These are phyloP conservation scores for Hypericum androsaemum DNA, from an alignment of 345 rosid species.

Conservation along the genomic window DNA sequence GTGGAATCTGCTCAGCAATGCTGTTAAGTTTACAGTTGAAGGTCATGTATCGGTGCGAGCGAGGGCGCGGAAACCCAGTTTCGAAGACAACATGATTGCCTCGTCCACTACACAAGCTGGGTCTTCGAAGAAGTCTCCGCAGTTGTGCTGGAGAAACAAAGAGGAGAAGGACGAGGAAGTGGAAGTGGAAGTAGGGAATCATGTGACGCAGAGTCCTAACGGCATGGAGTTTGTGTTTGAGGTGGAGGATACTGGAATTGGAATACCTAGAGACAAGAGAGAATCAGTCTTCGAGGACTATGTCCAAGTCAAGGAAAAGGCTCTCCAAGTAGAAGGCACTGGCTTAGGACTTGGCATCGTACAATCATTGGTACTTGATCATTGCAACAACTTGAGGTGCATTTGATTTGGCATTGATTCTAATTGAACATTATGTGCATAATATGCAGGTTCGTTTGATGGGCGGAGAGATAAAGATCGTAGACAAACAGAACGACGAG, in stretches of 20 bases:
- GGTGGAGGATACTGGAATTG: conserved; percentile 79
- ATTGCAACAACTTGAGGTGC: background rate
- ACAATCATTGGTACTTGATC: conserved; percentile 58
- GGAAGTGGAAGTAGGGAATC: conserved; percentile 17
- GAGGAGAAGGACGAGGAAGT: conserved; percentile 7
- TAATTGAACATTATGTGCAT: background rate
- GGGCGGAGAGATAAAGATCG: conserved; percentile 76
- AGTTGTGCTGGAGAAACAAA: conserved; percentile 17
- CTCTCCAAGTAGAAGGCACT: conserved; percentile 52
- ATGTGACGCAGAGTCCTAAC: background rate
- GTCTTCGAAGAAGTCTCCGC: conserved; percentile 14
- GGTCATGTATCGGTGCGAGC: conserved; percentile 57
- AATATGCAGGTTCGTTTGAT: conserved; percentile 51
- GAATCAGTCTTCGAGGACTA: conserved; percentile 64
- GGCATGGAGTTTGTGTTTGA: conserved; percentile 49
- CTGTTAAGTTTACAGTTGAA: conserved; percentile 62
- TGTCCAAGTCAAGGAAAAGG: conserved; percentile 70
- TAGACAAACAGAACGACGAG: conserved; percentile 44
- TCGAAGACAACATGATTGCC: conserved; percentile 25
- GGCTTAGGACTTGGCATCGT: conserved; percentile 89
- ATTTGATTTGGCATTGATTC: background rate
- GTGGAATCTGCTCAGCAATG: conserved; percentile 58
- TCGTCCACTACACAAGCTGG: conserved; percentile 14
- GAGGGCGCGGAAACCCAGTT: conserved; percentile 42
- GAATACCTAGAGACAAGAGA: conserved; percentile 58